Conservation (phyloP, 441 rosid species). For the Populus hybrid region DNA sequence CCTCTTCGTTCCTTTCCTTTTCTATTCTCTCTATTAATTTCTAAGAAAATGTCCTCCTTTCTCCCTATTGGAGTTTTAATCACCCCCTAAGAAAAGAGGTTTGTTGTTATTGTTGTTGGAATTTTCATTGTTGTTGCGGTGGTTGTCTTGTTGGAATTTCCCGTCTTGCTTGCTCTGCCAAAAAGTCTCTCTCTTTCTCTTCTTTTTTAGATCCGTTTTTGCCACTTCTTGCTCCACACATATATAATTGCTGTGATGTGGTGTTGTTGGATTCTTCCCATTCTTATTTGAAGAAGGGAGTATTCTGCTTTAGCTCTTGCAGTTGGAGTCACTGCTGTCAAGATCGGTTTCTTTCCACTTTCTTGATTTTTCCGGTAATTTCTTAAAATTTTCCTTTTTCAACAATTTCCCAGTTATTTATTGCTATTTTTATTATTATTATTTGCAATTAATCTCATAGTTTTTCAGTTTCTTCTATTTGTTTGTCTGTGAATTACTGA, state of each 20-base stretch:
- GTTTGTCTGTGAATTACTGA: neutral
- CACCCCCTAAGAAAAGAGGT: neutral
- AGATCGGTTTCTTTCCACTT: conserved; percentile 5
- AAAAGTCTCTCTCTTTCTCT: neutral
- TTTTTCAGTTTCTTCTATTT: neutral
- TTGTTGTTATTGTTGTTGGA: neutral
- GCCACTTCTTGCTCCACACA: neutral
- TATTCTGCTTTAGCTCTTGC: neutral
- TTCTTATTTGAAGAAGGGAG: neutral
- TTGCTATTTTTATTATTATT: neutral
- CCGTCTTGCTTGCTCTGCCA: neutral
- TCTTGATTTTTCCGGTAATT: neutral
- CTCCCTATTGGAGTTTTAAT: neutral
- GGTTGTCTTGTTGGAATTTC: neutral
- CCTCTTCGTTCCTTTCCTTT: too few relatives aligned
- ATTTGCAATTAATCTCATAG: neutral
- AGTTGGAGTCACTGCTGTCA: neutral
- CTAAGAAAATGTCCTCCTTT: neutral
- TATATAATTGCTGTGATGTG: neutral
- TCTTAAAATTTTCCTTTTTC: neutral
- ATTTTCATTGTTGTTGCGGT: neutral
- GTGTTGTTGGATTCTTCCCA: neutral
- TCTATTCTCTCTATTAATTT: neutral
- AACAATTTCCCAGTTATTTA: neutral
- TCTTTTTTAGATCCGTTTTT: neutral